Percentiles rank a stretch among this genome's conserved stretches.
Conservation (phyloP, 208 protist genomes). For the Leishmania turanica region DNA sequence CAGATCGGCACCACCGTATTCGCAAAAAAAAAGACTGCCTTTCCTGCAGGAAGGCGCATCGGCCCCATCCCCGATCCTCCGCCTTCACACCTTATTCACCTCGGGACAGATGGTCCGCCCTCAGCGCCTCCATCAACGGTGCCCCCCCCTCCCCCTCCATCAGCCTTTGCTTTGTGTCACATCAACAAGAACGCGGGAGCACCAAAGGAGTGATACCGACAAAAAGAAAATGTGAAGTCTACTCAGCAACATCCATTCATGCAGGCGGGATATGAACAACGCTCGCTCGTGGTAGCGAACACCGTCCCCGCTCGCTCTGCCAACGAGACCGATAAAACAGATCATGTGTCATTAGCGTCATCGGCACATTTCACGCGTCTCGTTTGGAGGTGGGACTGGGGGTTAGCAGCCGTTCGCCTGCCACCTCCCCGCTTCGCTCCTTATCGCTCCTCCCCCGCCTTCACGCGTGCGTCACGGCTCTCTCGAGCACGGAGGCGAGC, state of each 20-base stretch:
- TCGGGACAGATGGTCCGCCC: not conserved
- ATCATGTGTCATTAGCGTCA: not conserved
- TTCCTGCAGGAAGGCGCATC: not conserved
- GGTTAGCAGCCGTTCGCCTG: not conserved
- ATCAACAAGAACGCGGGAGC: not conserved
- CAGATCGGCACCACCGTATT: not conserved
- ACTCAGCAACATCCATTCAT: not conserved
- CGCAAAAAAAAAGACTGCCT: not conserved
- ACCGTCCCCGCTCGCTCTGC: not conserved
- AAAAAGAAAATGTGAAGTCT: not conserved
- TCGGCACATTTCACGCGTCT: not conserved
- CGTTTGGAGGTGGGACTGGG: not conserved
- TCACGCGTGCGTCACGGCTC: not conserved
- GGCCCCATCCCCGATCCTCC: not conserved
- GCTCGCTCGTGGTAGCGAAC: not conserved
- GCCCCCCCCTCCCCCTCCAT: not conserved
- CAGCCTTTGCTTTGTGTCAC: not conserved
- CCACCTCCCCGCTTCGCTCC: not conserved
- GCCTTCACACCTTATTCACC: not conserved
- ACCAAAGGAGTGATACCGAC: not conserved
- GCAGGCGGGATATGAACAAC: not conserved
- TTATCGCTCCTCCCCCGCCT: not conserved
- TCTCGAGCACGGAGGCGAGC: not conserved
- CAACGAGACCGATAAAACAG: not conserved
- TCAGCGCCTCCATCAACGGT: not conserved